Evolutionary conservation across 129 eudicot species (phyloP).

Genomic region (Flaveria brownii): DNA sequence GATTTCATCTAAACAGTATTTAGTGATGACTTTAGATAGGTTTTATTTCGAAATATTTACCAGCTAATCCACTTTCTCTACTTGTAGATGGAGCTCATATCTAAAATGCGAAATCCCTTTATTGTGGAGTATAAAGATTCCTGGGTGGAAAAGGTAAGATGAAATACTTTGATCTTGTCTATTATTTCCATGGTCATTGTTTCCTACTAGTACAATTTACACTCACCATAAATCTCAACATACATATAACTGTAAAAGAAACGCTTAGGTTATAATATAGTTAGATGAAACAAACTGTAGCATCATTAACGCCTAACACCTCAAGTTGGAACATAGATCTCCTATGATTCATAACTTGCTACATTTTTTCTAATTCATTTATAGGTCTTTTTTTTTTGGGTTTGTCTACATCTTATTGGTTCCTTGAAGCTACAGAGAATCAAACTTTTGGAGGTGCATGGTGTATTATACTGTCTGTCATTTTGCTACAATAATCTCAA

Average conservation of each 20-base stretch:
- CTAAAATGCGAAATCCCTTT: constrained; percentile 83
- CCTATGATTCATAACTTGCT: constrained; percentile 14
- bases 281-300: background rate
- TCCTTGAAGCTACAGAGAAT: background rate
- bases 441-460: constrained; percentile 3
- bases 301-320: constrained; percentile 14
- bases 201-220: constrained; percentile 1
- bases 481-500: background rate
- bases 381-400: background rate
- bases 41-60: constrained; percentile 18
- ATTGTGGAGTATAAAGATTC: constrained; percentile 98
- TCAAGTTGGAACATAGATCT: constrained; percentile 3
- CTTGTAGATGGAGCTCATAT: constrained; percentile 91
- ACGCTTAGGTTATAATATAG: background rate
- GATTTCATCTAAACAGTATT: constrained; percentile 6
- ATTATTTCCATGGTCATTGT: constrained; percentile 14
- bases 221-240: background rate
- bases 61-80: constrained; percentile 17
- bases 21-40: background rate
- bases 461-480: background rate
- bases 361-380: background rate
- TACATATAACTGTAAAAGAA: constrained; percentile 14
- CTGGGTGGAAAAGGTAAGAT: constrained; percentile 94
- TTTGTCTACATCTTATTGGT: background rate
- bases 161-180: constrained; percentile 1